Conservation (phyloP, 441 rosid species). For the Geranium incanum region DNA sequence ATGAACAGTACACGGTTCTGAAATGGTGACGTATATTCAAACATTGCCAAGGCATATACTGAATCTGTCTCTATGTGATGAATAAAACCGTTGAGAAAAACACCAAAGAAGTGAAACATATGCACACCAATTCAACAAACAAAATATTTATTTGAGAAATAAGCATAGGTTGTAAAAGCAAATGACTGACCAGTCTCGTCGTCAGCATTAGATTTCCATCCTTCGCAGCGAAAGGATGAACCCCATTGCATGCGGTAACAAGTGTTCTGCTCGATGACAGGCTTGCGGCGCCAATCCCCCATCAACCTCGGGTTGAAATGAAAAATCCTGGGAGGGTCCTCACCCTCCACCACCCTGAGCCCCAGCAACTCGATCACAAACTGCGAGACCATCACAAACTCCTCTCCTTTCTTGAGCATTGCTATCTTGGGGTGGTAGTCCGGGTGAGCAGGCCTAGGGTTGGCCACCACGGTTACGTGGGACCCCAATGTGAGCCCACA, state of each 20-base stretch:
- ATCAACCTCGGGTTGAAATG: slow-evolving; percentile 86
- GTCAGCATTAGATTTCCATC: slow-evolving; percentile 66
- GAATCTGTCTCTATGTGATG: background rate
- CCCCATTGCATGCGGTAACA: slow-evolving; percentile 99
- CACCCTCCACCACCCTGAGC: slow-evolving; percentile 75
- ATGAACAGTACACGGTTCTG: too few species aligned
- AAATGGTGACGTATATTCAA: too few species aligned
- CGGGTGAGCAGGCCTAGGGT: slow-evolving; percentile 60
- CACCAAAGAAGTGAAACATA: background rate
- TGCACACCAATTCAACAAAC: background rate
- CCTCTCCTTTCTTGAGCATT: slow-evolving; percentile 38
- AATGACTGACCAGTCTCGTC: slow-evolving; percentile 63
- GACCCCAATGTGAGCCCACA: slow-evolving; percentile 89
- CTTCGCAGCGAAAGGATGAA: slow-evolving; percentile 62
- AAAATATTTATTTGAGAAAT: background rate
- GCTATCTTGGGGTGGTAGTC: slow-evolving; percentile 60
- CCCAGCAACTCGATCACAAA: slow-evolving; percentile 88
- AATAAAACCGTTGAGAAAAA: too few species aligned
- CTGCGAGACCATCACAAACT: slow-evolving; percentile 59
- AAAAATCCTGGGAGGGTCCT: slow-evolving; percentile 85
- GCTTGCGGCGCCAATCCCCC: slow-evolving; percentile 90
- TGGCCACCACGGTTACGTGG: slow-evolving; percentile 72
- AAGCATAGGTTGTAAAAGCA: background rate
- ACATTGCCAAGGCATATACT: background rate
- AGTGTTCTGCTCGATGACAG: slow-evolving; percentile 93